These are phyloP conservation scores for Kodamaea jinghongensis DNA, from an alignment of 805 yeast genomes.

Conservation along the genomic window DNA sequence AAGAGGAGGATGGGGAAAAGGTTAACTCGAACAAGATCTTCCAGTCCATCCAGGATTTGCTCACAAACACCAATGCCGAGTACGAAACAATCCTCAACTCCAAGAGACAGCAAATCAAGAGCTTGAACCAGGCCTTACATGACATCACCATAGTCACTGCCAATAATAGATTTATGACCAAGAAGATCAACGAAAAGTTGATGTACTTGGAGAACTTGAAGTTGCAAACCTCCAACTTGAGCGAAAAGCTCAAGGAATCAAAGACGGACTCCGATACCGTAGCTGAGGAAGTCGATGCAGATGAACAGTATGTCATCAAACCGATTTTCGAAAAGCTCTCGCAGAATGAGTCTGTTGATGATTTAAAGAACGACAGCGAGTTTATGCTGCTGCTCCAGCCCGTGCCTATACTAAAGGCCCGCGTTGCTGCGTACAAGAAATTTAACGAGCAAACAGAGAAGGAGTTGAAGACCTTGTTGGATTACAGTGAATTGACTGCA, in stretches of 20 bases:
- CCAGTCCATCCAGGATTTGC: constrained; percentile 38
- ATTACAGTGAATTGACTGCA: constrained; percentile 40
- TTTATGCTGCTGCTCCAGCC: constrained; percentile 42
- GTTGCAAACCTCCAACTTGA: constrained; percentile 40
- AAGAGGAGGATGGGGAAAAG: constrained; percentile 5
- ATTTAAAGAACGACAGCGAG: constrained; percentile 23
- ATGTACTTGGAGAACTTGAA: constrained; percentile 49
- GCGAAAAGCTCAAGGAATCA: constrained; percentile 39
- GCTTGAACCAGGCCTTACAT: constrained; percentile 34
- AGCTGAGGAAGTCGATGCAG: constrained; percentile 38
- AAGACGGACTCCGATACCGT: too few species aligned
- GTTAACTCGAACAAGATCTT: constrained; percentile 31
- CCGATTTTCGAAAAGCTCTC: constrained; percentile 54
- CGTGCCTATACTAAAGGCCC: constrained; percentile 57
- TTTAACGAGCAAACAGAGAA: constrained; percentile 58
- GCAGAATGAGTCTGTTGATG: constrained; percentile 24
- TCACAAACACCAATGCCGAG: constrained; percentile 36
- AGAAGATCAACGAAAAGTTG: constrained; percentile 36
- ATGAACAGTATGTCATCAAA: constrained; percentile 78
- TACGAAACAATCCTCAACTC: constrained; percentile 36
- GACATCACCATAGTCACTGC: constrained; percentile 43
- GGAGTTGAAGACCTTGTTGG: constrained; percentile 51
- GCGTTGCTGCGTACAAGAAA: constrained; percentile 74
- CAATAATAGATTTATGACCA: constrained; percentile 37
- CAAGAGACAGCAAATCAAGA: constrained; percentile 34